Evolutionary conservation across 1,139 yeast genomes (phyloP), one percentile per base, ranked within the genome.

Genomic region (Saccharomyces uvarum): DNA sequence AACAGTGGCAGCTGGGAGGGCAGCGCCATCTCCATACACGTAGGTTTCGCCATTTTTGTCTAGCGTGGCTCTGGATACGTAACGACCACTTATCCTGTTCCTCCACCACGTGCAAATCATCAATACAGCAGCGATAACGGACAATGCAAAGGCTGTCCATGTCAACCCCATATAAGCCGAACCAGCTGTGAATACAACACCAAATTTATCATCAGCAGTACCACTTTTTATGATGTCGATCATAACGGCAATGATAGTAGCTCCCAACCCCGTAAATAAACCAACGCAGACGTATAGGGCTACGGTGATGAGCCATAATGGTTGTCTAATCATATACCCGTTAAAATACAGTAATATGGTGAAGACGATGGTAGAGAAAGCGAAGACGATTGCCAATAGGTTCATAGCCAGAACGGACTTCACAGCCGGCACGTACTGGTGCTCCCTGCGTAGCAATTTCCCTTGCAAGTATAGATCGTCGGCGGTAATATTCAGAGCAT

Each of bases 391-490:
- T n/a, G 68, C 56, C 21, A 68, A 31, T 14, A 67, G 51, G 51
- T 63, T 60, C 55, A 63, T 57, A 3, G 71, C 67, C 53, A 68
- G 55, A 21, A 62, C 59, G 3, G 70, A 67, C 28, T 54, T 59
- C 24, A 67, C 60, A 11, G 69, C 65, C 32, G 71, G 71, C 19
- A 62, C 68, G 52, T 67, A 68, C 52, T 63, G 58, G 44, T 62
- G 61, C 54, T 67, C 61, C 51, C 61, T 65, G 44, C 60, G 53
- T 54, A 60, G 59, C 54, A 68, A 56, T 19, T 61, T 60, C 57
- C 70, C 71, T n/a, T 61, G 62, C 50, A 69, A 56, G 44, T 66
- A 59, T 48, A 69, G 54, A 38, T 69, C 69, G n/a, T 63, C 56
- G 26, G 61, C 58, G n/a, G 57, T 53, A 44, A 69, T 57, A 41